Percentiles rank a stretch among this genome's conserved stretches.
phyloP scores from a whole-genome alignment of 148 eudicot species.

The Amaranthus palmeri region DNA sequence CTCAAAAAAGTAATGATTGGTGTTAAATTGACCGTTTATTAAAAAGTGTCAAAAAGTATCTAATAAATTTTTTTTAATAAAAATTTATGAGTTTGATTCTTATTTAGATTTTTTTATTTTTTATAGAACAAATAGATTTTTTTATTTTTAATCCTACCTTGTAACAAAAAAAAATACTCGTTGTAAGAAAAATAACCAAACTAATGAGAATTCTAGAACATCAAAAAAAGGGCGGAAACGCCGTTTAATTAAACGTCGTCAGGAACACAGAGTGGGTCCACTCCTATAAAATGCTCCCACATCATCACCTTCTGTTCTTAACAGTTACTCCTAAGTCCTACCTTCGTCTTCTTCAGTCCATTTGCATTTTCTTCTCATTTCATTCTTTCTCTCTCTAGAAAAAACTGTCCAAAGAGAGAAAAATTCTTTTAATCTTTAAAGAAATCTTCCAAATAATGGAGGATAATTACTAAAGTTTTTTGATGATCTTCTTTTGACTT shows the following conservation, averaged over 20 bases:
- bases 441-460: neutral
- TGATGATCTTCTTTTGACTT: neutral
- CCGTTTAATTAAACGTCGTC: conserved; percentile 5
- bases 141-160: no score
- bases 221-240: neutral
- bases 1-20: no score
- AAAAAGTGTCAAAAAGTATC: no score
- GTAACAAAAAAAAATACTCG: no score
- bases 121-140: no score
- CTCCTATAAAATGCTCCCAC: neutral
- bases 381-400: conserved; percentile 12
- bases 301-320: neutral
- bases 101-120: no score
- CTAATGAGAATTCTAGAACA: conserved; percentile 8
- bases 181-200: neutral
- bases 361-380: neutral
- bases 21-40: no score
- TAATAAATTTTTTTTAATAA: no score
- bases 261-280: conserved; percentile 3
- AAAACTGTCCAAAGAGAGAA: conserved; percentile 8
- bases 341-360: conserved; percentile 10
- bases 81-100: no score
- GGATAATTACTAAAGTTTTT: neutral
- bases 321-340: neutral
- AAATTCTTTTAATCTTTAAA: neutral